phyloP scores from a whole-genome alignment of 2,329 filamentous ascomycete species.

The Sphaceloma murrayae region DNA sequence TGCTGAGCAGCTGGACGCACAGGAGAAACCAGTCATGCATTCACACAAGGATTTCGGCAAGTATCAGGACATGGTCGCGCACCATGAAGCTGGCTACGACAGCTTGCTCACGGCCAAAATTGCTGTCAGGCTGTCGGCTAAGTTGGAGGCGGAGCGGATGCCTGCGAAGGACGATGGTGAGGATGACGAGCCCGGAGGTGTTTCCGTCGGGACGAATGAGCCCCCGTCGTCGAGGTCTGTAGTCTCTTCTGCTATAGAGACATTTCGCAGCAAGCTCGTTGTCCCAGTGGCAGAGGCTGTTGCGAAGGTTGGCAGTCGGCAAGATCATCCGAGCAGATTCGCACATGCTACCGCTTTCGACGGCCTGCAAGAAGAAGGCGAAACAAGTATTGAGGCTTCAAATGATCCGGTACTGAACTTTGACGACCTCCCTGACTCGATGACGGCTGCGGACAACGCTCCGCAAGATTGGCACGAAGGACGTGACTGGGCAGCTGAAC shows the following conservation, averaged over 20 bases:
- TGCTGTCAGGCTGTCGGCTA: conserved; percentile 46
- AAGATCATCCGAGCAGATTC: conserved; percentile 21
- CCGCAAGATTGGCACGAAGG: no score
- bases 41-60: conserved; percentile 32
- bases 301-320: no score
- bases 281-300: conserved; percentile 2
- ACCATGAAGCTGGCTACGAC: conserved; percentile 56
- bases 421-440: conserved; percentile 17
- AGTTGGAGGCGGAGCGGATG: conserved; percentile 36
- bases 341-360: conserved; percentile 28
- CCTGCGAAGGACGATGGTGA: conserved; percentile 15
- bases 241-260: conserved; percentile 12
- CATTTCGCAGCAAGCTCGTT: conserved; percentile 16
- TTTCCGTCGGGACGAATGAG: conserved; percentile 16
- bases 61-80: conserved; percentile 33
- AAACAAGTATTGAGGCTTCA: conserved; percentile 11
- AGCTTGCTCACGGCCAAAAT: conserved; percentile 52
- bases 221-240: background rate
- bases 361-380: conserved; percentile 23
- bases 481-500: no score
- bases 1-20: conserved; percentile 33
- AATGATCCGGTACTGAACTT: conserved; percentile 17
- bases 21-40: conserved; percentile 36
- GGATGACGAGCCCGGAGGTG: conserved; percentile 20
- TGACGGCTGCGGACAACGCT: conserved; percentile 17